These are phyloP conservation scores for Croton laevigatus DNA, from an alignment of 441 rosid genomes.

Conservation along the genomic window DNA sequence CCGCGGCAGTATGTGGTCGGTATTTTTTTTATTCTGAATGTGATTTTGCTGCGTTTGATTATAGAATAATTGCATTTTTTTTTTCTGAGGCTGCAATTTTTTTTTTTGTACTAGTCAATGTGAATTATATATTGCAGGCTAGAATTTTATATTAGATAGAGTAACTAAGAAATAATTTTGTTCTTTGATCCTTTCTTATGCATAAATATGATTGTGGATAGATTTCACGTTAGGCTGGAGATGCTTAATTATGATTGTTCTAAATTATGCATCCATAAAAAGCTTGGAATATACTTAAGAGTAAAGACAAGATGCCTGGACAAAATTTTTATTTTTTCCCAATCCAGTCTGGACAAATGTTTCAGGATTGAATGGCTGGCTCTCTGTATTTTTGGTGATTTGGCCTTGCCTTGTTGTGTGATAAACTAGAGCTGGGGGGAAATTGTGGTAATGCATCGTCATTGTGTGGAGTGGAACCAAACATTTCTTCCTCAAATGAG, in stretches of 20 bases:
- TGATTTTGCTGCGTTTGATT: not conserved
- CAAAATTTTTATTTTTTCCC: too few species aligned
- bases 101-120: too few species aligned
- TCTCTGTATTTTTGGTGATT: not conserved
- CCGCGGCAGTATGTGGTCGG: slow-evolving; percentile 99
- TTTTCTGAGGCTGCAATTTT: too few species aligned
- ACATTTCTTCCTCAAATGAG: not conserved
- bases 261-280: too few species aligned
- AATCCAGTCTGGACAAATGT: not conserved
- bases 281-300: too few species aligned
- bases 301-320: too few species aligned
- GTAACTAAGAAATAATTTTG: not conserved
- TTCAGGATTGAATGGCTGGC: not conserved
- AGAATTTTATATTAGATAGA: not conserved
- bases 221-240: not conserved
- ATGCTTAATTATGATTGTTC: not conserved
- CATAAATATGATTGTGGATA: not conserved
- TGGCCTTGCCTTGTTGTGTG: not conserved
- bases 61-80: not conserved
- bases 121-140: too few species aligned
- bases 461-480: not conserved
- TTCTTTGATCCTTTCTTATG: not conserved
- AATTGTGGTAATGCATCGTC: not conserved
- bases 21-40: slow-evolving; percentile 1
- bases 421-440: not conserved